Evolutionary conservation across 768 basidiomycete genomes (phyloP).

Genomic region (Sarcodon sp.): DNA sequence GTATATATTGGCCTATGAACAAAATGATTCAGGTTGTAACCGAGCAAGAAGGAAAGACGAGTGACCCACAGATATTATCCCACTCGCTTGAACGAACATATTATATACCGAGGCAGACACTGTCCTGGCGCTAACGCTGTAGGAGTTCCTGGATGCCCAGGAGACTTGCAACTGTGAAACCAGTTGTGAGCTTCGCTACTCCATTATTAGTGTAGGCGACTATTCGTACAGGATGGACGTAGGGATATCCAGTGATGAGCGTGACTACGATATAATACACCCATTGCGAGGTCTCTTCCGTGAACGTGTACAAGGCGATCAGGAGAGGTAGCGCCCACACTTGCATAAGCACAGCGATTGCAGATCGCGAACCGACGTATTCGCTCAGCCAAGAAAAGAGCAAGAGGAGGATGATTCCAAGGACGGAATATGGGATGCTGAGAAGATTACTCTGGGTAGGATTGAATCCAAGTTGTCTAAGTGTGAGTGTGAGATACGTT

Average conservation of each 20-base stretch:
- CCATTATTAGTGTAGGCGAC: constrained; percentile 6
- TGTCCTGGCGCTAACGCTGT: constrained; percentile 42
- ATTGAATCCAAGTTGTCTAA: constrained; percentile 48
- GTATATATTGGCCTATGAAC: constrained; percentile 42
- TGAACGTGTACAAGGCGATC: constrained; percentile 41
- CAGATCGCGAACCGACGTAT: constrained; percentile 34
- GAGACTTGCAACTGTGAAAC: constrained; percentile 4
- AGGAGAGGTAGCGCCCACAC: constrained; percentile 54
- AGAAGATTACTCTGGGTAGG: constrained; percentile 53
- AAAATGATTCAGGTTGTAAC: constrained; percentile 1
- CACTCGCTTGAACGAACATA: constrained; percentile 50
- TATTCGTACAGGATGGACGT: constrained; percentile 20
- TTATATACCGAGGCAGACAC: constrained; percentile 36
- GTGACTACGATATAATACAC: constrained; percentile 40
- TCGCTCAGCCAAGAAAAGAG: constrained; percentile 37
- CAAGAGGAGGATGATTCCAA: constrained; percentile 29
- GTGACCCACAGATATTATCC: constrained; percentile 29
- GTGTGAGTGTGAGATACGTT: constrained; percentile 51
- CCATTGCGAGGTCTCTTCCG: constrained; percentile 36
- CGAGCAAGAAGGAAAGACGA: not conserved
- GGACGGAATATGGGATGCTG: constrained; percentile 35
- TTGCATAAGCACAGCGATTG: constrained; percentile 37
- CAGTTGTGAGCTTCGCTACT: too few relatives aligned
- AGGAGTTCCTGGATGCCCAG: constrained; percentile 49
- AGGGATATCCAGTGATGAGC: constrained; percentile 42